Evolutionary conservation across 352 stramenopile species (phyloP), one percentile per base, ranked within the genome.

Genomic region (Globisporangium spinosum): DNA sequence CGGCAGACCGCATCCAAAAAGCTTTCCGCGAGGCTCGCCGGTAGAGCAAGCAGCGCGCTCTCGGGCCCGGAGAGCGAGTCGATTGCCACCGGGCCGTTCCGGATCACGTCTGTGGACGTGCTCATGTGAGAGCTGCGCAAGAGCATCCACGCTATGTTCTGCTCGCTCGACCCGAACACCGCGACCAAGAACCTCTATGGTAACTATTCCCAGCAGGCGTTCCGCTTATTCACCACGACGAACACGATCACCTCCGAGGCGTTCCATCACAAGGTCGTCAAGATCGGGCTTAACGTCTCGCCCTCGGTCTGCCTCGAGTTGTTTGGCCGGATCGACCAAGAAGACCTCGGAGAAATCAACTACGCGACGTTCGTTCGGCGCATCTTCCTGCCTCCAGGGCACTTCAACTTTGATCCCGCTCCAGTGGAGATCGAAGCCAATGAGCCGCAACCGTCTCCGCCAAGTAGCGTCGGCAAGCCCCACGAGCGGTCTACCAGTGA

Each of bases 181-280:
- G 35, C 71, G 8, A 78, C 72, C 7, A 76, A 64, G 2, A 86
- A 63, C 22, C 61, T 73, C 10, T 84, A 91, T 58, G 81, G 89
- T 20, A 87, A 91, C 59, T 87, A 76, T 58, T 82, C 70, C 29
- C 74, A 82, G 51, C 83, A 90, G 43, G 86, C 86, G 3, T 94
- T 94, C 53, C 78, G 78, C 12, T 89, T 82, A 68, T 94, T 93
- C 67, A 94, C 86, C 51, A 89, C 81, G 13, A 90, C 78, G 15
- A 91, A 90, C 65, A 79, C 75, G 20, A 91, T 94, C 69, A 86
- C 81, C 0, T 71, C 76, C 3, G 80, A 92, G 62, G 81, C 73
- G 2, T 94, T 94, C 58, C 76, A 89, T 13, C 71, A 80, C 72
- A 87, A 87, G 32, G 74, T 92, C 25, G 71, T 77, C 23, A 83